phyloP scores from a whole-genome alignment of 176 grass and related monocot species.

The Elymus sibiricus region DNA sequence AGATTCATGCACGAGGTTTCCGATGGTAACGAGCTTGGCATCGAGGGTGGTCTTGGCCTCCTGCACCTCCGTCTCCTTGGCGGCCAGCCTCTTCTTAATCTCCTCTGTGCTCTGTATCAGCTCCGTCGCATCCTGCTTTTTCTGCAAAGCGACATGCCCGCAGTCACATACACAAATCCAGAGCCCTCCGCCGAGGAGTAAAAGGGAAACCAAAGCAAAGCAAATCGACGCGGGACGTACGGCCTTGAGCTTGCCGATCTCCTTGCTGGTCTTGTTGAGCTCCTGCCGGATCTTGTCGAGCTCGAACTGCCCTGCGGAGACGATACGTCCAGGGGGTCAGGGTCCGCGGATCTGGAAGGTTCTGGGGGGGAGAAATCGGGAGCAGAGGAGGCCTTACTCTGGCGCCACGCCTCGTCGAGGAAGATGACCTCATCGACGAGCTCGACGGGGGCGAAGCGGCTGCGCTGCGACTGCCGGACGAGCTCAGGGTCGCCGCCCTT shows the following conservation, averaged over 20 bases:
- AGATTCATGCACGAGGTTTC: conserved; percentile 77
- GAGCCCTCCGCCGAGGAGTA: not conserved
- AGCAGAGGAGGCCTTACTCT: conserved; percentile 36
- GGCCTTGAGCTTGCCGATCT: conserved; percentile 76
- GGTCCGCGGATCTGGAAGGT: not conserved
- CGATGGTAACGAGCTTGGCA: conserved; percentile 55
- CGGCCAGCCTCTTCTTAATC: conserved; percentile 64
- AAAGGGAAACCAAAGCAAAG: not conserved
- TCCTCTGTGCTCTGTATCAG: conserved; percentile 82
- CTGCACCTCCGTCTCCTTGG: conserved; percentile 82
- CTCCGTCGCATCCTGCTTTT: conserved; percentile 57
- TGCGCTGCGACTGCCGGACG: conserved; percentile 79
- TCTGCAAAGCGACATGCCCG: conserved; percentile 28
- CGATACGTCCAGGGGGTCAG: not conserved
- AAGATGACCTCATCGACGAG: conserved; percentile 84
- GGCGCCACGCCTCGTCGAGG: conserved; percentile 84
- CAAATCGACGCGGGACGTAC: conserved; percentile 28
- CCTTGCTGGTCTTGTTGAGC: conserved; percentile 86
- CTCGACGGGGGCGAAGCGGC: conserved; percentile 54
- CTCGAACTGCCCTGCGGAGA: conserved; percentile 77
- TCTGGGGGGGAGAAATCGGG: not conserved
- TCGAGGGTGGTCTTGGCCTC: conserved; percentile 72
- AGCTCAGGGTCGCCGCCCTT: conserved; percentile 82
- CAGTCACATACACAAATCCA: conserved; percentile 5
- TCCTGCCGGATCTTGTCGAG: conserved; percentile 73